Evolutionary conservation across 108 stramenopile genomes (phyloP).

Genomic region (Conticribra weissflogii): DNA sequence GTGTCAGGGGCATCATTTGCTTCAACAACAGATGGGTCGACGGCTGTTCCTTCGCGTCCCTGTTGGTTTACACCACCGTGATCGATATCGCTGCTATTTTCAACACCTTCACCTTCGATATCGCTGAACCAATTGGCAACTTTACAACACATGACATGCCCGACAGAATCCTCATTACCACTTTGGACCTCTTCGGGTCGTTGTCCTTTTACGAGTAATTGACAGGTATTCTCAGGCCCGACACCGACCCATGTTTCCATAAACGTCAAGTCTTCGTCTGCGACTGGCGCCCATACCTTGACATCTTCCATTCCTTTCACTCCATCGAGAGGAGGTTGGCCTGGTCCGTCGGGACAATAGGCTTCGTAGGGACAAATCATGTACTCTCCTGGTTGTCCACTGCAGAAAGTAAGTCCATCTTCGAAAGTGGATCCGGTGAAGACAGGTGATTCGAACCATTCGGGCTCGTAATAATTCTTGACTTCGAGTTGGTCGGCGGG

Average conservation of each 20-base stretch:
- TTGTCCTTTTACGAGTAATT: no score
- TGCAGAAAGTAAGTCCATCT: slow-evolving; percentile 1
- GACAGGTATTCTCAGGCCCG: neutral
- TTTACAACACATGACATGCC: no score
- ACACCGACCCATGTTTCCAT: neutral
- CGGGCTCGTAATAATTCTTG: neutral
- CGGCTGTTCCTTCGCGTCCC: no score
- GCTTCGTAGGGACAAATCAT: neutral
- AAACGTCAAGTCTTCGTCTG: neutral
- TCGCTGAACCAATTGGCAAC: no score
- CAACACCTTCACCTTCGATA: no score
- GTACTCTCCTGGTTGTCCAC: neutral
- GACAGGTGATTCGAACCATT: neutral
- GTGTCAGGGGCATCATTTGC: no score
- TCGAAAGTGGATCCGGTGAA: neutral
- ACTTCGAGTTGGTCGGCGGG: neutral
- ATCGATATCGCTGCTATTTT: no score
- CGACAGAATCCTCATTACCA: no score
- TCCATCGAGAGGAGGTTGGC: neutral
- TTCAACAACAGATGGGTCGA: no score
- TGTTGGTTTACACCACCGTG: no score
- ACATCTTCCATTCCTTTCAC: neutral
- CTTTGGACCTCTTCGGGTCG: no score
- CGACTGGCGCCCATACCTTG: neutral
- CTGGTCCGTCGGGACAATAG: neutral